These are phyloP conservation scores for Leptographium galeiforme DNA, from an alignment of 2,329 filamentous ascomycete species.

Conservation along the genomic window DNA sequence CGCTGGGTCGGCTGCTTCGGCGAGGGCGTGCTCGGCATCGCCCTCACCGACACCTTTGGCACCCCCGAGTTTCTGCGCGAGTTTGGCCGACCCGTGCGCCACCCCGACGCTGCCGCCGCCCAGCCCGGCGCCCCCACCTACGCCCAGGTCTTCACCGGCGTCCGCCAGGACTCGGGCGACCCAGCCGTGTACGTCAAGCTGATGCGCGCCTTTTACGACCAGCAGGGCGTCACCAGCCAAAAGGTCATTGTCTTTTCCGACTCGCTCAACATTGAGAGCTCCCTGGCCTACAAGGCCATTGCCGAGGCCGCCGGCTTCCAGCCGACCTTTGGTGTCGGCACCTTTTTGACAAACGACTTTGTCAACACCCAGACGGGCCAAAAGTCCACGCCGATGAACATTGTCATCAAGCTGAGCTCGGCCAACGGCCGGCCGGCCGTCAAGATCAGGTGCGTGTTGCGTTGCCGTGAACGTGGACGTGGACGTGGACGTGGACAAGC, in stretches of 20 bases:
- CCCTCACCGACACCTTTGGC: constrained; percentile 91
- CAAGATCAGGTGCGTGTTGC: constrained; percentile 56
- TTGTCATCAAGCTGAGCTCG: constrained; percentile 91
- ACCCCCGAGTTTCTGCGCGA: constrained; percentile 77
- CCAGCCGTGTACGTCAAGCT: constrained; percentile 65
- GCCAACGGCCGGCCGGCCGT: constrained; percentile 70
- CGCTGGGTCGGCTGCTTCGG: constrained; percentile 93
- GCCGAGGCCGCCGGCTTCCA: constrained; percentile 71
- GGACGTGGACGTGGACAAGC: neutral
- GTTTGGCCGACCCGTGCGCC: constrained; percentile 53
- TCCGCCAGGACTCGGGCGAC: constrained; percentile 84
- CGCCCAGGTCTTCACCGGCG: constrained; percentile 68
- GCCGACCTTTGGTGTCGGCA: constrained; percentile 87
- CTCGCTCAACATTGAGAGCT: constrained; percentile 80
- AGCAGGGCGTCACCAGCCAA: constrained; percentile 58
- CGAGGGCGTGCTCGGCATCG: constrained; percentile 68
- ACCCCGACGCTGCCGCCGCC: constrained; percentile 21
- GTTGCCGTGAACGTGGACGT: neutral
- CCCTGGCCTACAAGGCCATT: constrained; percentile 76
- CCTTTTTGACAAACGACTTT: constrained; percentile 93
- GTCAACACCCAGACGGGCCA: constrained; percentile 53
- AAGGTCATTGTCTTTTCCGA: constrained; percentile 95
- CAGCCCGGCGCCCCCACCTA: constrained; percentile 39
- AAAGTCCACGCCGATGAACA: constrained; percentile 87
- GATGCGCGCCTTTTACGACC: constrained; percentile 71